Evolutionary conservation across 768 basidiomycete genomes (phyloP), one percentile per base, ranked within the genome.

Genomic region (Candolleomyces eurysporus): DNA sequence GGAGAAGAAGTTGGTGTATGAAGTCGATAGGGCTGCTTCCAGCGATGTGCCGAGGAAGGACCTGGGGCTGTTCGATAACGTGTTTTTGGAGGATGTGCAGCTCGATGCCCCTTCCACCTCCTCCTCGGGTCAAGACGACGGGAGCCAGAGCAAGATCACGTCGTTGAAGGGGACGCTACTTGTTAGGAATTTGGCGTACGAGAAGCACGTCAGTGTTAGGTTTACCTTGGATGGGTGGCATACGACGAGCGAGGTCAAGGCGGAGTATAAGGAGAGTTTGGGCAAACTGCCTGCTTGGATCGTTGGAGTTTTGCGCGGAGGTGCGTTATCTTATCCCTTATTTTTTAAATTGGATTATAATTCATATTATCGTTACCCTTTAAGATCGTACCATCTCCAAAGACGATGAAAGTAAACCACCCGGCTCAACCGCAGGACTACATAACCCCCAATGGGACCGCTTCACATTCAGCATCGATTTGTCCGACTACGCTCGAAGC

Each of bases 151-250:
- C 21, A 46, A 48, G 32, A 11, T 11, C 19, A 32, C 36, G 30
- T 50, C 21, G 31, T 46, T 61, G 13, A 17, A 32, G 10, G 96
- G 96, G 6, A 85, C 90, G 8, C 75, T 97, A 58, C 82, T 93
- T 53, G 93, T 94, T 19, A 84, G 88, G 65, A 98, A 98, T 71
- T 65, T 97, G 57, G 78, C 91, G 0, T 98, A 91, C 63, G 88
- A 91, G 72, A 98, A 98, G 75, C 80, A 83, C 56, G 88, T 98
- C 50, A 87, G 84, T 0, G 82, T 97, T 0, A 79, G 96, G 46
- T 98, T 96, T 72, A 98, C 96, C 1, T 79, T 96, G 51, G 96
- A 98, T 72, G 87, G 90, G 52, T 98, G 96, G 96, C 86, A 90
- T 64, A 98, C 96, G 3, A 91, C 92, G 0, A 89, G 86, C 48